phyloP scores from a whole-genome alignment of 331 rosid genomes.

The Malus hybrid region DNA sequence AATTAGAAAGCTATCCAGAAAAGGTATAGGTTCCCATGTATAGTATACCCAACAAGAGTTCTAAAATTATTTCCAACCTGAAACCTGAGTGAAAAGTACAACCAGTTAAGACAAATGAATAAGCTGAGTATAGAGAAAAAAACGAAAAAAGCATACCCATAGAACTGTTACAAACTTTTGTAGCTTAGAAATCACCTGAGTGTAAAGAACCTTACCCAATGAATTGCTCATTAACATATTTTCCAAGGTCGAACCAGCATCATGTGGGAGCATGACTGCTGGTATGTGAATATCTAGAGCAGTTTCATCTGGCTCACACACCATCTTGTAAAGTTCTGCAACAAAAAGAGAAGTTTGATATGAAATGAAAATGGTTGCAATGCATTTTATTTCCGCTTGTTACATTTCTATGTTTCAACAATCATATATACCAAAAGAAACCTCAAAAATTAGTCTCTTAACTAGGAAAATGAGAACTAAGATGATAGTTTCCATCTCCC shows the following conservation, averaged over 20 bases:
- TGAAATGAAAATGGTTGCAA: neutral
- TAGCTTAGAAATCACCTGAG: neutral
- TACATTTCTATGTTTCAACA: neutral
- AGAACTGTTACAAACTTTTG: neutral
- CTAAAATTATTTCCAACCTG: neutral
- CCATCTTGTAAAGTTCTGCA: constrained; percentile 99
- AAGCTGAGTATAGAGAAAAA: neutral
- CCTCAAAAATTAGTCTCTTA: neutral
- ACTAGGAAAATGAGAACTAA: neutral
- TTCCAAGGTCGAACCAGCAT: constrained; percentile 88
- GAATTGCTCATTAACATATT: constrained; percentile 56
- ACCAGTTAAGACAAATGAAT: neutral
- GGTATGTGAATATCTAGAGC: constrained; percentile 85
- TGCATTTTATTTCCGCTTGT: neutral
- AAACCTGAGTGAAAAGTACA: neutral
- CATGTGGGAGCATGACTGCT: constrained; percentile 91
- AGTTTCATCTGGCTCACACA: constrained; percentile 83
- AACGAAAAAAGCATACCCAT: constrained; percentile 24
- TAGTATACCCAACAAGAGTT: neutral
- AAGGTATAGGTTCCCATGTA: neutral
- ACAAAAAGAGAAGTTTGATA: constrained; percentile 16
- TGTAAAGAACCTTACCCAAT: constrained; percentile 36
- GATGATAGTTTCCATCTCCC: neutral
- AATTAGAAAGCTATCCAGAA: neutral
- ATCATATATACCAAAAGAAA: neutral